Percentiles rank a stretch among this genome's conserved stretches.
Evolutionary conservation across 495 filamentous ascomycete genomes (phyloP).

Genomic region (Penicillium maclennaniae): DNA sequence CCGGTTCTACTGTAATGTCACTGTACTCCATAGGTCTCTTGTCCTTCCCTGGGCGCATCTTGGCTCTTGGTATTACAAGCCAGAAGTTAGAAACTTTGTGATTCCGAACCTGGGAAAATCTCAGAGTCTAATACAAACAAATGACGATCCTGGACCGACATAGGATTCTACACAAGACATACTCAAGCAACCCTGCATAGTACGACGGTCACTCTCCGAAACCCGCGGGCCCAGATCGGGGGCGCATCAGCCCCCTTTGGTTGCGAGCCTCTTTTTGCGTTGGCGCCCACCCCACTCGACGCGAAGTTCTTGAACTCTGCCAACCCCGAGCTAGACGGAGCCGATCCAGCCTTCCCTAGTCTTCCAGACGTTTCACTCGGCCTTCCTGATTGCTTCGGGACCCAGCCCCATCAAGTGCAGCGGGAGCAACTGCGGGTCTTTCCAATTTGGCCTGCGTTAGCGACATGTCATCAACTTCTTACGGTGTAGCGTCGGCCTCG

Average conservation of each 20-base stretch:
- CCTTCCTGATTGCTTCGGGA: constrained; percentile 14
- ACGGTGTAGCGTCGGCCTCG: constrained; percentile 24
- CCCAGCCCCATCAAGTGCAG: constrained; percentile 18
- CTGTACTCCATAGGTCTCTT: neutral
- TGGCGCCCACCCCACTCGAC: constrained; percentile 3
- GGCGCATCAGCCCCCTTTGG: constrained; percentile 12
- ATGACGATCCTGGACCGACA: neutral
- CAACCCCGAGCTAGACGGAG: constrained; percentile 8
- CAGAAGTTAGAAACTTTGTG: no score
- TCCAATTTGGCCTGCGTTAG: constrained; percentile 27
- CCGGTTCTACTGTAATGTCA: neutral
- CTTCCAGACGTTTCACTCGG: constrained; percentile 27
- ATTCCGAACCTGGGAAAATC: no score
- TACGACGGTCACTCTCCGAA: constrained; percentile 19
- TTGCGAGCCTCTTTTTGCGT: constrained; percentile 14
- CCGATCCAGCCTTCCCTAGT: constrained; percentile 23
- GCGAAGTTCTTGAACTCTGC: neutral
- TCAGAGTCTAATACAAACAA: neutral
- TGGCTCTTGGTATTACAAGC: neutral
- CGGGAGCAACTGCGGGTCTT: constrained; percentile 21
- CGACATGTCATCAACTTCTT: constrained; percentile 26
- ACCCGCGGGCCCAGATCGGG: constrained; percentile 13
- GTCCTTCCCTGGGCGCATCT: neutral
- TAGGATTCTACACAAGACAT: neutral
- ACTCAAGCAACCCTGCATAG: neutral